Evolutionary conservation across 768 basidiomycete genomes (phyloP), one percentile per base, ranked within the genome.

Genomic region (Boletus pseudopeckii): DNA sequence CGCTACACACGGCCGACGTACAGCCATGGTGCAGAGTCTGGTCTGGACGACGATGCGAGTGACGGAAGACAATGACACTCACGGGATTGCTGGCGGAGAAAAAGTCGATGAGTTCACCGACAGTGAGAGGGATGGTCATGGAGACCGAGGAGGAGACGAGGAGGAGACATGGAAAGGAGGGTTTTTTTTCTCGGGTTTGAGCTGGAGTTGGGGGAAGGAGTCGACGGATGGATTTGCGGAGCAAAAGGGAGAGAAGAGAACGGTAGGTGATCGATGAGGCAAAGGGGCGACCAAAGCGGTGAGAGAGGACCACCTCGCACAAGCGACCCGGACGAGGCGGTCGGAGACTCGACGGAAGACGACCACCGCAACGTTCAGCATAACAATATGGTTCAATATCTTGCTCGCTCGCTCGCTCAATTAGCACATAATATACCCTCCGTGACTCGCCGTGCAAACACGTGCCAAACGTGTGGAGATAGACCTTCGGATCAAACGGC

Each of bases 61-160:
- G 9, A 14, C n/a, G 5, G 13, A 7, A 1, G 9, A 14, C 3
- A 6, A 15, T 5, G 22, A 13, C 22, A 60, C 69, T 47, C 52
- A 93, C 92, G n/a, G 85, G 83, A 60, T 80, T 78, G 1, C 79
- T 59, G 8, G 85, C 74, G 1, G 88, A 85, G 71, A 97, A 98
- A 73, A 88, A 93, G 72, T 98, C 95, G 56, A 99, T 97, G 48
- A 98, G 76, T 68, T 85, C 90, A 9, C 95, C 96, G 63, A 98
- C 86, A 1, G 93, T 93, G 61, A 97, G 83, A 0, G 96, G 96
- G 13, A 98, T 81, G 58, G 88, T 88, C 85, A 98, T 89, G 4
- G 92, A 90, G 20, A 99, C 90, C 3, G 88, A 76, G 9, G 92
- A 92, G 0, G 94, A 96, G n/a, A 92, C 78, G 15, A 95, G 69